Evolutionary conservation across 129 eudicot species (phyloP).

Genomic region (Flaveria bidentis): DNA sequence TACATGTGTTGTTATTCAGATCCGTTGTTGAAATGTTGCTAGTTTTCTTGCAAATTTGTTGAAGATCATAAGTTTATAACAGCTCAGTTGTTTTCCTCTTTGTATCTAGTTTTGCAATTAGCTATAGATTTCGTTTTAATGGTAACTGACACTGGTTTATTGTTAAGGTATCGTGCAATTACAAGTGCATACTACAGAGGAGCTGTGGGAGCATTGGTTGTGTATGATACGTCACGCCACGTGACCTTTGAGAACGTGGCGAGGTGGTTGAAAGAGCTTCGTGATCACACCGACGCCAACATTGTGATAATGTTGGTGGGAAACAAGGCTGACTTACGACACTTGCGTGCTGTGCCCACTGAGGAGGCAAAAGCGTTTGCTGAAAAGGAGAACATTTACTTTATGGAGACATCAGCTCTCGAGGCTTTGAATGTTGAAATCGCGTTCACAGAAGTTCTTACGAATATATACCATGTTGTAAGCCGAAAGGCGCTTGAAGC

Average conservation of each 20-base stretch:
- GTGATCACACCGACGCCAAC: constrained; percentile 12
- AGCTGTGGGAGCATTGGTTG: constrained; percentile 6
- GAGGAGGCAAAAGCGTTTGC: constrained; percentile 14
- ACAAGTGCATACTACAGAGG: constrained; percentile 21
- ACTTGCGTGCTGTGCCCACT: constrained; percentile 23
- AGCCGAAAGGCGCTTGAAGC: constrained; percentile 12
- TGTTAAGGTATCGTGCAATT: constrained; percentile 11
- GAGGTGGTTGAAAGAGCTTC: constrained; percentile 22
- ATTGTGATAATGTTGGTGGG: constrained; percentile 18
- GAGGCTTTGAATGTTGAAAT: constrained; percentile 16
- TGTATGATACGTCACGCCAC: constrained; percentile 14
- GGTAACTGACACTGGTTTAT: background rate
- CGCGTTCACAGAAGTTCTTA: constrained; percentile 11
- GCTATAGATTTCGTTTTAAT: background rate
- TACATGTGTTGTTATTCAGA: background rate
- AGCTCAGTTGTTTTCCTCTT: no score
- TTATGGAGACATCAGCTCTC: constrained; percentile 4
- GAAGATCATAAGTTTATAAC: no score
- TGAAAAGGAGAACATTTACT: constrained; percentile 5
- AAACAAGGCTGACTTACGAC: constrained; percentile 16
- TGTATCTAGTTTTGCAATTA: background rate
- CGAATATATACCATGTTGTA: constrained; percentile 7
- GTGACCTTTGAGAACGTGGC: constrained; percentile 16
- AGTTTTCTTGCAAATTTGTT: no score
- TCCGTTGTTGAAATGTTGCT: background rate